Evolutionary conservation across 1,139 yeast species (phyloP).

Genomic region (Williopsis jadinii): DNA sequence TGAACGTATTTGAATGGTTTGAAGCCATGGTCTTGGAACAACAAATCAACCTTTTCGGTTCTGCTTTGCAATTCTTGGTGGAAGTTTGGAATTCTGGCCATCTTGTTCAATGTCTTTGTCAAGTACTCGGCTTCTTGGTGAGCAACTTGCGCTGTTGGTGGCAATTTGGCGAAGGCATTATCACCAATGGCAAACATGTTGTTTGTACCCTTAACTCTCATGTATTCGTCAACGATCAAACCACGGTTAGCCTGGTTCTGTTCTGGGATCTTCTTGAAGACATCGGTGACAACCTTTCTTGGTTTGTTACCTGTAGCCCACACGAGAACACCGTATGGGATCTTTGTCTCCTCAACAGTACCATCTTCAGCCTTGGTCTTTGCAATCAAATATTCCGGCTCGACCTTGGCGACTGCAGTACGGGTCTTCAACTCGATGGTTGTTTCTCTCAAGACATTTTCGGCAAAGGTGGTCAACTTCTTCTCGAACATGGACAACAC

Average conservation of each 20-base stretch:
- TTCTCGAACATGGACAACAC: conserved; percentile 83
- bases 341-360: conserved; percentile 41
- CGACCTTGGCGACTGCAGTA: conserved; percentile 85
- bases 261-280: conserved; percentile 71
- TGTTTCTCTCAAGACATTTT: conserved; percentile 68
- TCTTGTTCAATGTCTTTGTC: conserved; percentile 65
- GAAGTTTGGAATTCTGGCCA: conserved; percentile 63
- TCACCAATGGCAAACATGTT: conserved; percentile 86
- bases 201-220: conserved; percentile 83
- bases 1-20: conserved; percentile 60
- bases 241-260: conserved; percentile 89
- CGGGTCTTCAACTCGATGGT: conserved; percentile 72
- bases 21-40: conserved; percentile 39
- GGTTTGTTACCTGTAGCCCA: conserved; percentile 99
- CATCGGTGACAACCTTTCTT: conserved; percentile 64
- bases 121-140: conserved; percentile 89
- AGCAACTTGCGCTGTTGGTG: conserved; percentile 98
- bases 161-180: conserved; percentile 79
- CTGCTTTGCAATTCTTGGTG: conserved; percentile 36
- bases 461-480: conserved; percentile 82
- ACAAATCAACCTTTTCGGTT: conserved; percentile 31
- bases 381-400: conserved; percentile 61
- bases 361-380: conserved; percentile 63
- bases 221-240: conserved; percentile 69
- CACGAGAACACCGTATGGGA: conserved; percentile 89